Evolutionary conservation across 306 rosid species (phyloP), one percentile per base, ranked within the genome.

Genomic region (Delonix regia): DNA sequence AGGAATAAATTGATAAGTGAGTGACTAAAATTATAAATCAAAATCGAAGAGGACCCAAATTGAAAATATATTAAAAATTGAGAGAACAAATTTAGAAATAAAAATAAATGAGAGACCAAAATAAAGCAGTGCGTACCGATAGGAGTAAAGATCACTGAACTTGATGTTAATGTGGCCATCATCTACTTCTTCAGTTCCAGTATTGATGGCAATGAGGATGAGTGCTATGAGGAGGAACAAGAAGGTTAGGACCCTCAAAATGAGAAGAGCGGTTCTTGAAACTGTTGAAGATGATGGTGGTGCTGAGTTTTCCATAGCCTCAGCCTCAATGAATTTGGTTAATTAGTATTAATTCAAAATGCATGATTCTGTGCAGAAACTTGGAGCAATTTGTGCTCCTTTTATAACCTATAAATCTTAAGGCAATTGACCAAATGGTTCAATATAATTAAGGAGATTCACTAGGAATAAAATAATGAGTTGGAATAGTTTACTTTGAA

Each of bases 161-260:
- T 59, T 83, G 70, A 53, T 0, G 57, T 64, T 61, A 3, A 5
- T 0, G n/a, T 14, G 3, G 11, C 22, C 74, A 14, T 4, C 3
- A 0, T 0, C 4, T 0, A 0, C 0, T 0, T 24, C 14, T 4
- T 9, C 56, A 2, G 77, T 81, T 21, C 30, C 15, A 27, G 68
- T 66, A 57, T 42, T 69, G 11, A 75, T 41, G 27, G 88, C 79
- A 18, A 87, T 80, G 59, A 92, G 53, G 9, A 90, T 79, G 49
- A 90, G 88, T 0, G 97, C 78, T 34, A 81, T 82, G 1, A 92
- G 55, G 0, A 88, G 85, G 60, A 87, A 83, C 47, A 88, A 78
- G 30, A 87, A 82, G 13, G 88, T 77, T 13, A 85, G 30, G 4
- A 87, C 73, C 84, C 93, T 87, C 85, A 87, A 59, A 66, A 87